phyloP scores from a whole-genome alignment of 1,284 basidiomycete species.

The Thelephora terrestris region DNA sequence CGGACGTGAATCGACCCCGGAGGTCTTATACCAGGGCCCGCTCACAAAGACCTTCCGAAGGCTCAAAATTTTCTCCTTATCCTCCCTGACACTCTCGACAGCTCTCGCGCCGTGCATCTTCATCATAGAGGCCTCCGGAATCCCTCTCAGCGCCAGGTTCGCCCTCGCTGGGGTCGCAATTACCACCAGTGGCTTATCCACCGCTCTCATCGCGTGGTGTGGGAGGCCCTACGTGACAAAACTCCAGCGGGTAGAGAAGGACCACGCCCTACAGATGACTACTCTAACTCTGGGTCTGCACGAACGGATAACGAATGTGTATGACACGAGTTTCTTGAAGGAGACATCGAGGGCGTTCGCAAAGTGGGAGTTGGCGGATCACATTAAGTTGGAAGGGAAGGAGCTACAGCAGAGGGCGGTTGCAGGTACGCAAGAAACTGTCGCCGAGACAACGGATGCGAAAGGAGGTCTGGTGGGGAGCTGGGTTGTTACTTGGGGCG shows the following conservation, averaged over 20 bases:
- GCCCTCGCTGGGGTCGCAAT: constrained; percentile 64
- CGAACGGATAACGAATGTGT: constrained; percentile 56
- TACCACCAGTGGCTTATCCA: constrained; percentile 61
- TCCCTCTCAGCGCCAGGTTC: constrained; percentile 61
- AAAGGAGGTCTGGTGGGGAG: constrained; percentile 59
- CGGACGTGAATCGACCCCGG: constrained; percentile 1
- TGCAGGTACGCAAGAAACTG: constrained; percentile 55
- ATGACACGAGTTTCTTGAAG: constrained; percentile 63
- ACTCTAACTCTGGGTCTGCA: constrained; percentile 57
- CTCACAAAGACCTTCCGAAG: constrained; percentile 61
- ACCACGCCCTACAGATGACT: constrained; percentile 46
- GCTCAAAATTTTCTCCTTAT: constrained; percentile 77
- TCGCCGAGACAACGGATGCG: constrained; percentile 62
- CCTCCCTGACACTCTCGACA: constrained; percentile 64
- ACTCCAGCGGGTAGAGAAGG: constrained; percentile 17
- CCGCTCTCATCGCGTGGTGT: constrained; percentile 68
- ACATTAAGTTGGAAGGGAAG: constrained; percentile 34
- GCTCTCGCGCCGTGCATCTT: constrained; percentile 73
- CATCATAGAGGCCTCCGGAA: constrained; percentile 57
- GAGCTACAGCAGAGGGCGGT: constrained; percentile 22
- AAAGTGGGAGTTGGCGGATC: constrained; percentile 66
- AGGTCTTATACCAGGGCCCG: constrained; percentile 46
- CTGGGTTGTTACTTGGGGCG: constrained; percentile 71
- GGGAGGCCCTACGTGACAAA: constrained; percentile 40
- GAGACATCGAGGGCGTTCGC: constrained; percentile 67